Conservation (phyloP, 169 alveolate genomes). For the Eimeria maxima region DNA sequence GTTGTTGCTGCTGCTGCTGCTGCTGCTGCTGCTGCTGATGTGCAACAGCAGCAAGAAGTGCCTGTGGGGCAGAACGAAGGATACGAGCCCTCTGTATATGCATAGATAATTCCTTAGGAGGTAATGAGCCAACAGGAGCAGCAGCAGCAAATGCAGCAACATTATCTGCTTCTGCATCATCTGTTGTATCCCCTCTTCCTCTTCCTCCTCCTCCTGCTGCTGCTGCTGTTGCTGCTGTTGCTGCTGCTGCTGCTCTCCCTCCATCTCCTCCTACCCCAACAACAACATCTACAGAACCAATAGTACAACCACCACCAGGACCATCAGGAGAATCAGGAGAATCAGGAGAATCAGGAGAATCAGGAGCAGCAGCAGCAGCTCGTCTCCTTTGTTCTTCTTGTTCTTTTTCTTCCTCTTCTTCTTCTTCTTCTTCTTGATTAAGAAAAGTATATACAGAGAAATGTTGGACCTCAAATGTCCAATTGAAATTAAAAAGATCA, state of each 20-base stretch:
- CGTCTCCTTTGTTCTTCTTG: too few species aligned
- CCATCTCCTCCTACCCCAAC: too few species aligned
- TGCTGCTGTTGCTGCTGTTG: conserved; percentile 48
- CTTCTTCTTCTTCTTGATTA: too few species aligned
- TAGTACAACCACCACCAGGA: too few species aligned
- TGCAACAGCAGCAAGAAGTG: conserved; percentile 7
- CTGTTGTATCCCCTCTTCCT: background rate
- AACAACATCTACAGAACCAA: too few species aligned
- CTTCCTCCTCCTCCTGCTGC: background rate
- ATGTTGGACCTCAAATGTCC: conserved; percentile 77
- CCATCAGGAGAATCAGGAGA: too few species aligned
- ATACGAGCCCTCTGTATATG: conserved; percentile 36
- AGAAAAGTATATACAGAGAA: conserved; percentile 66
- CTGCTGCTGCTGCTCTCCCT: background rate
- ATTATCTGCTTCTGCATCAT: background rate
- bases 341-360: too few species aligned
- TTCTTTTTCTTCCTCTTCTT: too few species aligned
- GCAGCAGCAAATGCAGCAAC: conserved; percentile 31
- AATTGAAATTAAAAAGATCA: conserved; percentile 25
- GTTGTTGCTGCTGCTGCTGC: conserved; percentile 51
- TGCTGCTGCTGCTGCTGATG: conserved; percentile 27
- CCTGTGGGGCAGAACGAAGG: conserved; percentile 47
- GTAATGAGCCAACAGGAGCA: background rate
- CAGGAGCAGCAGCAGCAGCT: too few species aligned
- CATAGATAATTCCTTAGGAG: background rate